Base-by-base conservation (phyloP, 2,329 filamentous ascomycete genomes). In the Monosporascus sp. region DNA sequence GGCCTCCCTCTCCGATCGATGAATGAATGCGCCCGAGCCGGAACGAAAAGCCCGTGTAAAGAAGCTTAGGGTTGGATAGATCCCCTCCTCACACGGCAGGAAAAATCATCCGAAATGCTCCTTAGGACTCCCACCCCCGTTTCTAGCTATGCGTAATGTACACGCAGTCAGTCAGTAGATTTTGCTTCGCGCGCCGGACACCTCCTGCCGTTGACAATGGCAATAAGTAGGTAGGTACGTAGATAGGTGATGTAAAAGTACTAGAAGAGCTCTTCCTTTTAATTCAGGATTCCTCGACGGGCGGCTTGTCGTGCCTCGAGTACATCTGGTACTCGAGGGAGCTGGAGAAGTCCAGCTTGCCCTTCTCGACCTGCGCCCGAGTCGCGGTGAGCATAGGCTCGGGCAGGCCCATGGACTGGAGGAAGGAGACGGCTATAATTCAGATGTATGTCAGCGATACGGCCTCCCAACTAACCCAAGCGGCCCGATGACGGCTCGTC, bases 371-470 rank as follows among this genome's bases (percentile, higher is more conserved):
- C 62, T 86, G 78, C 57, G 79, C 78, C 50, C 83, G 72, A 2
- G 82, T 86, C 3, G 75, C 77, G 1, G 73, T 70, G 45, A 84
- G 72, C 73, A 85, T 80, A 24, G 81, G 79, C 62, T 79, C 75
- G 0, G 83, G 81, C n/a, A 87, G 71, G 49, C 83, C 84, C 84
- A 86, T 87, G 5, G 80, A 84, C 64, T 84, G 79, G 49, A 87
- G 72, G 70, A 82, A 86, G 24, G 72, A 64, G 48, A 85, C 78
- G 51, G 80, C 80, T 84, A 54, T 28, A 28, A 47, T 35, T 49
- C 49, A 35, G 38, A 50, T n/a, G 47, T 45, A 46, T 37, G 20
- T 37, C n/a, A 47, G 15, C 50, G 24, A 51, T 20, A 38, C 14
- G 20, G 31, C 11, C 4, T 4, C 31, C 9, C 1, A 35, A 35